Evolutionary conservation across 164 flowering plant genomes (phyloP).

Genomic region (grape (Vitis vinifera)): DNA sequence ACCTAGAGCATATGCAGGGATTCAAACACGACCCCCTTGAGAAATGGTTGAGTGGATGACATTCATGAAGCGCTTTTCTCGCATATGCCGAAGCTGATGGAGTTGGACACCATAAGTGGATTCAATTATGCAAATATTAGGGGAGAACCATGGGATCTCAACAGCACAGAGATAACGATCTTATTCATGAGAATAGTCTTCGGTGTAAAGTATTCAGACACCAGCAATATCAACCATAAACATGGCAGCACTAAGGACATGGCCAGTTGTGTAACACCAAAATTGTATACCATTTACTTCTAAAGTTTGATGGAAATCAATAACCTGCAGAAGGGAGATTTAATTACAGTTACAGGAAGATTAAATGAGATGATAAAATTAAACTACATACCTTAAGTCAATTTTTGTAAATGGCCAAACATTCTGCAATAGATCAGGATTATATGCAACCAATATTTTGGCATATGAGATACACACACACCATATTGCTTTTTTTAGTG

Average conservation of each 20-base stretch:
- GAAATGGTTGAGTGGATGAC: background rate
- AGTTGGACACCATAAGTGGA: constrained; percentile 8
- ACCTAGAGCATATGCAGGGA: background rate
- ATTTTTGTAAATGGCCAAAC: no score
- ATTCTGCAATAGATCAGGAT: no score
- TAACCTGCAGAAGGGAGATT: no score
- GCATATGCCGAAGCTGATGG: constrained; percentile 3
- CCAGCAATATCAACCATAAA: constrained; percentile 13
- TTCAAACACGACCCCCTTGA: constrained; percentile 7
- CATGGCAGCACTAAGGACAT: constrained; percentile 12
- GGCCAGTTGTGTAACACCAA: background rate
- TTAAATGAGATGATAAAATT: no score
- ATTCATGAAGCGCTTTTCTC: constrained; percentile 4
- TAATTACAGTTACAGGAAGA: no score
- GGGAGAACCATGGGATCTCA: constrained; percentile 4
- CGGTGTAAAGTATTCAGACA: constrained; percentile 3
- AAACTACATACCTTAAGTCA: no score
- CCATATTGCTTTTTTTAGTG: no score
- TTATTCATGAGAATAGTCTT: constrained; percentile 9
- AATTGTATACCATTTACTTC: no score
- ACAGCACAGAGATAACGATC: constrained; percentile 5
- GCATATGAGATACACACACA: no score
- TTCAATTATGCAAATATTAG: constrained; percentile 10
- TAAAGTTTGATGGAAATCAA: no score
- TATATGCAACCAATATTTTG: no score